A percentile compares a stretch with the other conserved stretches of the same genome.
These are phyloP conservation scores for Leucocoprinus leucothites DNA, from an alignment of 768 basidiomycete genomes.

Conservation along the genomic window DNA sequence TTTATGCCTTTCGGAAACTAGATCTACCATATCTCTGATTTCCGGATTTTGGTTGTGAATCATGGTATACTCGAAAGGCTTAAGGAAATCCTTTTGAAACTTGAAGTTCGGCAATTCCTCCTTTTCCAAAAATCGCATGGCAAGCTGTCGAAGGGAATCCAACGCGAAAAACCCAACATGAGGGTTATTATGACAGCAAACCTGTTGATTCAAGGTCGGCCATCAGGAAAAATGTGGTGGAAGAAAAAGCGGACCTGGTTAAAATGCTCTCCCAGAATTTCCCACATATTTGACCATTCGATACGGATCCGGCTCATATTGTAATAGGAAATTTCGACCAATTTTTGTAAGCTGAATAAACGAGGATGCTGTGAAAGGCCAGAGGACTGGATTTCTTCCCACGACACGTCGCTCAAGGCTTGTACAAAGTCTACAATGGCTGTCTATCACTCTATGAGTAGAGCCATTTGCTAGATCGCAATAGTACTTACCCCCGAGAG, in stretches of 20 bases:
- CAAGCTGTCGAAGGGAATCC: conserved; percentile 93
- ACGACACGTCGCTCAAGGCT: conserved; percentile 94
- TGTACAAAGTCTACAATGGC: conserved; percentile 98
- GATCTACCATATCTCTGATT: conserved; percentile 86
- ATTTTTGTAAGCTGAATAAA: conserved; percentile 94
- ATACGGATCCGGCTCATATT: conserved; percentile 98
- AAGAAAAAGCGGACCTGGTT: conserved; percentile 68
- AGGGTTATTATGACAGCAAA: conserved; percentile 97
- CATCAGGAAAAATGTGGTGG: background rate
- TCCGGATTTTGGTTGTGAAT: conserved; percentile 94
- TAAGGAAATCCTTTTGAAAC: conserved; percentile 98
- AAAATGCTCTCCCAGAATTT: conserved; percentile 97
- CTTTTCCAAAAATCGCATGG: conserved; percentile 98
- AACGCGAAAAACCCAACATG: conserved; percentile 96
- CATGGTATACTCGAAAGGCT: conserved; percentile 99
- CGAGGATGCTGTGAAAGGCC: conserved; percentile 92
- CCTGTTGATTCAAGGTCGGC: conserved; percentile 42
- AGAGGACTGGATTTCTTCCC: conserved; percentile 99
- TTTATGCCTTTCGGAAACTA: background rate
- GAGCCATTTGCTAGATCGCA: background rate
- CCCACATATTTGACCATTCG: conserved; percentile 98
- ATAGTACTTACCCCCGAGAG: conserved; percentile 80
- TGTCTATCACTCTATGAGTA: conserved; percentile 45
- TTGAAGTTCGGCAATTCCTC: conserved; percentile 98
- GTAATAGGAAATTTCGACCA: conserved; percentile 99